Conservation (phyloP, 177 flowering plant species). For the Telopea speciosissima region DNA sequence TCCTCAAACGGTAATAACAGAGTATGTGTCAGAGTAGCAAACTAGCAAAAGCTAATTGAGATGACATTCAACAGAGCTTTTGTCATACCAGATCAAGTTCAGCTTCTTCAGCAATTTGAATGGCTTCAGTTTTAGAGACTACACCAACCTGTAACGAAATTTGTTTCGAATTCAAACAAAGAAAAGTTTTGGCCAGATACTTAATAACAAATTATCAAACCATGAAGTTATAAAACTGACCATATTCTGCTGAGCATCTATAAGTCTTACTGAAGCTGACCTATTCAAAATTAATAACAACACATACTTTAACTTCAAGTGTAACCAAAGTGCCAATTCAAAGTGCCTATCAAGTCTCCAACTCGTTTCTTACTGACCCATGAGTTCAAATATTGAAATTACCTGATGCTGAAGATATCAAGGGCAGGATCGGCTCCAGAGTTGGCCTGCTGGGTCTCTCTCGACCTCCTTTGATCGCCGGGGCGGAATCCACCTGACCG, state of each 20-base stretch:
- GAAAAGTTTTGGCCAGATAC: not conserved
- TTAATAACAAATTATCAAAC: not conserved
- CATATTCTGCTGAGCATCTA: slow-evolving; percentile 79
- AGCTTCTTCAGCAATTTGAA: slow-evolving; percentile 72
- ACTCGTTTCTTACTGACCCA: not conserved
- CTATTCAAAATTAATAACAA: slow-evolving; percentile 31
- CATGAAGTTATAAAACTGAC: slow-evolving; percentile 31
- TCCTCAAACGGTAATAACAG: too few species aligned
- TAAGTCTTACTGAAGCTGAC: slow-evolving; percentile 77
- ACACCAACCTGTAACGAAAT: slow-evolving; percentile 55
- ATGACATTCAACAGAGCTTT: too few species aligned
- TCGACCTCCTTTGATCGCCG: slow-evolving; percentile 16
- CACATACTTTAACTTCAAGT: not conserved
- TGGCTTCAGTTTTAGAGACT: slow-evolving; percentile 58
- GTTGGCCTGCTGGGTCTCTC: slow-evolving; percentile 17
- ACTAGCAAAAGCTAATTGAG: not conserved
- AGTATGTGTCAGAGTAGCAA: too few species aligned
- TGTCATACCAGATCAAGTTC: slow-evolving; percentile 74
- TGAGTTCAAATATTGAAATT: not conserved
- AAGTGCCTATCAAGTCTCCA: not conserved
- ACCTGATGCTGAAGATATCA: slow-evolving; percentile 56
- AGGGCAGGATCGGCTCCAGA: slow-evolving; percentile 43
- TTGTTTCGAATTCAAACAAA: not conserved
- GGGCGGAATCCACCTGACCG: slow-evolving; percentile 32
- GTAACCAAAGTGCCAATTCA: not conserved